These are phyloP conservation scores for Debaryomycetaceae sp. DNA, from an alignment of 1,139 yeast genomes.

Conservation along the genomic window DNA sequence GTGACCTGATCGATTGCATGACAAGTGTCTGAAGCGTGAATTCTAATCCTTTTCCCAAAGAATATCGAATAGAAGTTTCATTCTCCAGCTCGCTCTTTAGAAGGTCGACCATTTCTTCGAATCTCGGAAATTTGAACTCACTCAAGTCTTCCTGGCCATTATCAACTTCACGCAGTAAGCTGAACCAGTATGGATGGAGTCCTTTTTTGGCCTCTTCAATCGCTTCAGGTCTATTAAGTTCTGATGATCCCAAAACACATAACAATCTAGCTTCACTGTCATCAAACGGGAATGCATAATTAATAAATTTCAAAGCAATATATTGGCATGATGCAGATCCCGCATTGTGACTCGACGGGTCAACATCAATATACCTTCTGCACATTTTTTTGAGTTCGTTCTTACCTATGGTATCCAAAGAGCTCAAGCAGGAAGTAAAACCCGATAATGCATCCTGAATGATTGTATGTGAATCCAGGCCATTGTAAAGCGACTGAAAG, in stretches of 20 bases:
- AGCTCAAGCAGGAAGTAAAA: conserved; percentile 47
- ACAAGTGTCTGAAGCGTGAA: conserved; percentile 56
- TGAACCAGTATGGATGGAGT: conserved; percentile 73
- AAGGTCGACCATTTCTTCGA: conserved; percentile 30
- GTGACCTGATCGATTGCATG: conserved; percentile 55
- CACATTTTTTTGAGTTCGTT: conserved; percentile 42
- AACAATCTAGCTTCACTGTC: conserved; percentile 68
- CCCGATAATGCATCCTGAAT: conserved; percentile 72
- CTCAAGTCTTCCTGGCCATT: conserved; percentile 42
- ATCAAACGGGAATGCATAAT: conserved; percentile 61
- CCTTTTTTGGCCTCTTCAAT: conserved; percentile 83
- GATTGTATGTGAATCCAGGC: conserved; percentile 59
- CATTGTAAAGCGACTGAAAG: conserved; percentile 60
- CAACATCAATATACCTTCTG: conserved; percentile 29
- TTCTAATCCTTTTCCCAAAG: conserved; percentile 39
- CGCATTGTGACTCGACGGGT: conserved; percentile 16
- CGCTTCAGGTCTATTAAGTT: conserved; percentile 62
- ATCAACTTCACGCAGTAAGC: conserved; percentile 36
- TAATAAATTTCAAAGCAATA: conserved; percentile 63
- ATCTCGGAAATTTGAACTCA: conserved; percentile 42
- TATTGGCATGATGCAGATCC: conserved; percentile 47
- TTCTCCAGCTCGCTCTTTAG: conserved; percentile 12
- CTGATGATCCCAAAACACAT: conserved; percentile 62
- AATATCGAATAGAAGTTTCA: conserved; percentile 22
- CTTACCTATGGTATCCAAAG: conserved; percentile 37